A percentile compares a stretch with the other conserved stretches of the same genome.
Evolutionary conservation across 306 rosid genomes (phyloP).

Genomic region (Lathyrus oleraceus): DNA sequence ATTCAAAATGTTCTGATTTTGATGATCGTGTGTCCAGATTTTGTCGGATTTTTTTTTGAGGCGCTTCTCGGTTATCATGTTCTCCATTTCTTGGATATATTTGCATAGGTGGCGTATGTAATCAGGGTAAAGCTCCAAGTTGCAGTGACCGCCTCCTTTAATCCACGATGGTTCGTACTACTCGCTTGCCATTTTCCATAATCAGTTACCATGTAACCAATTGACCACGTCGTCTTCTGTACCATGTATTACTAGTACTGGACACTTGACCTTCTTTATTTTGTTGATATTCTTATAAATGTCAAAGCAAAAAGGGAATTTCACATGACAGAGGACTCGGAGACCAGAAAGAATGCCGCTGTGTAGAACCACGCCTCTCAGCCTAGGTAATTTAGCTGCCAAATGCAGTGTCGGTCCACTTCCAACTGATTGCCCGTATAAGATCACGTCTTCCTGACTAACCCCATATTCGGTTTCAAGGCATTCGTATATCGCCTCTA

Average conservation of each 20-base stretch:
- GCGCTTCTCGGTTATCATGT: constrained; percentile 64
- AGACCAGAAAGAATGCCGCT: too few relatives aligned
- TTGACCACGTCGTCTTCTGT: constrained; percentile 94
- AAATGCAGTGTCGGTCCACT: too few relatives aligned
- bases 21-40: constrained; percentile 37
- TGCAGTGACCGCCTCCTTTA: constrained; percentile 97
- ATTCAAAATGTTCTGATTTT: too few relatives aligned
- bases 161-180: constrained; percentile 95
- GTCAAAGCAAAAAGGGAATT: too few relatives aligned
- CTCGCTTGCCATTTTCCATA: constrained; percentile 87
- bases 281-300: too few relatives aligned
- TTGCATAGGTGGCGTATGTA: too few relatives aligned
- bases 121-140: constrained; percentile 89
- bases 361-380: too few relatives aligned
- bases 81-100: constrained; percentile 87
- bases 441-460: constrained; percentile 90
- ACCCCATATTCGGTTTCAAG: constrained; percentile 89
- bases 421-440: constrained; percentile 97
- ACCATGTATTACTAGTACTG: constrained; percentile 96
- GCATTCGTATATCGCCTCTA: constrained; percentile 94
- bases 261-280: too few relatives aligned
- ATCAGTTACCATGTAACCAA: constrained; percentile 86
- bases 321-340: too few relatives aligned
- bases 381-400: too few relatives aligned
- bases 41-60: constrained; percentile 69